Base-by-base conservation (phyloP, 129 eudicot species). In the Ambrosia trifida region DNA sequence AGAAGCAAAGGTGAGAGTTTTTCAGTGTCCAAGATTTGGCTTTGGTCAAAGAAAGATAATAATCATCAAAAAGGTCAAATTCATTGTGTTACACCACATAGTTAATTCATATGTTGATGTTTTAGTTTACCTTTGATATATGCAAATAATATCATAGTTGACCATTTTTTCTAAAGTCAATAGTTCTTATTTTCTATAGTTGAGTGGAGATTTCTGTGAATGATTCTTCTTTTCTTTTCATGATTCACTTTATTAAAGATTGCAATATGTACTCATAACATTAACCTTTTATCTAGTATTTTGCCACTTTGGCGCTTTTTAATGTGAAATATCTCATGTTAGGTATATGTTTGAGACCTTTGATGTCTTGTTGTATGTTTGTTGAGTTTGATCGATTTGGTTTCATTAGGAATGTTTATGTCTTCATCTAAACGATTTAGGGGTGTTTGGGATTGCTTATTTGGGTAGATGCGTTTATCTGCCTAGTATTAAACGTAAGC, bases 1-100 rank as follows among this genome's bases (percentile, higher is more conserved):
- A 75, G 95, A 78, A 85, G 83, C 79, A 94, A 90, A 86, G 95
- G 93, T 69, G 99, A 95, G 72, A 95, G 99, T 84, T 84, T 90
- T 73, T 95, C 99, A 58, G 91, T 95, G 69, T 95, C 99, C 32
- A 95, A 95, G 87, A 90, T 95, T 41, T 95, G 99, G 99, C 77
- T 82, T 49, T 95, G 99, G 99, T 85, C 98, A 80, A 89, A 83
- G 87, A 90, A 86, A 83, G 95, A 83, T 36, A 33, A 69, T 49
- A 35, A 36, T 62, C 75, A 76, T 54, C 50, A 62, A 65, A 85
- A 87, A 79, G 79, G 74, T 54, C 82, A 82, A 41, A 69, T 68
- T 75, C 86, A 87, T 12, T 70, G 83, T 73, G 77, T 77, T 81
- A 68, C 79, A 59, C 40, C 86, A 57, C 62, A 56, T 82, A 79